Evolutionary conservation across 202 grass and related monocot genomes (phyloP), one percentile per base, ranked within the genome.

Genomic region (Bolboschoenoplectus hybrid): DNA sequence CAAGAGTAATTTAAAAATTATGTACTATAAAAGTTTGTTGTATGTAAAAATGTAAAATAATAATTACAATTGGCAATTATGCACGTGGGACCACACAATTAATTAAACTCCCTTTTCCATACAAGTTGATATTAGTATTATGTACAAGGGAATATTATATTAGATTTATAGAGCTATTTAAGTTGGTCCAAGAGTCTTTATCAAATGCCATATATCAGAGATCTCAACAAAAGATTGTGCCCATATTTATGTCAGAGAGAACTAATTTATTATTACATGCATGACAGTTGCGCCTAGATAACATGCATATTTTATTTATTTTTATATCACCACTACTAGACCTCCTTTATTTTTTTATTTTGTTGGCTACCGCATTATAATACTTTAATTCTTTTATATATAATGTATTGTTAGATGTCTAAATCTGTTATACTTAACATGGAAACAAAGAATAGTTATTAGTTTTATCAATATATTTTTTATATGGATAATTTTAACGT

Each of bases 181-280:
- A 68, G 81, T 68, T 45, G 20, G 63, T 68, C 53, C 63, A 68
- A 32, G 41, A 52, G 81, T 83, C 81, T 52, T 68, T 84, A 36
- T 84, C 64, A 66, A 83, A 19, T 67, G 40, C 62, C 63, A 83
- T 51, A 50, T 69, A 39, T 20, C 26, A 70, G 14, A 69, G 81
- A 56, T 84, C 62, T 84, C 20, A 56, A 55, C 62, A 84, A 84
- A 84, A 56, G 81, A 84, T 84, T 56, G 2, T 70, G 17, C 64
- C 40, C 7, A 55, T 40, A 55, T 69, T 40, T 55, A 69, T 67
- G 53, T 69, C 68, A 53, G 3, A 39, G 45, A 36, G 20, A 82
- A 82, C 53, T 64, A 65, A 67, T 19, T 84, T 6, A 84, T 84
- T 12, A 69, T 84, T 58, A 17, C 74, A 58, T 79, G 74, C 51